phyloP scores from a whole-genome alignment of 106 monocot genomes.

The Amphibolis antarctica region DNA sequence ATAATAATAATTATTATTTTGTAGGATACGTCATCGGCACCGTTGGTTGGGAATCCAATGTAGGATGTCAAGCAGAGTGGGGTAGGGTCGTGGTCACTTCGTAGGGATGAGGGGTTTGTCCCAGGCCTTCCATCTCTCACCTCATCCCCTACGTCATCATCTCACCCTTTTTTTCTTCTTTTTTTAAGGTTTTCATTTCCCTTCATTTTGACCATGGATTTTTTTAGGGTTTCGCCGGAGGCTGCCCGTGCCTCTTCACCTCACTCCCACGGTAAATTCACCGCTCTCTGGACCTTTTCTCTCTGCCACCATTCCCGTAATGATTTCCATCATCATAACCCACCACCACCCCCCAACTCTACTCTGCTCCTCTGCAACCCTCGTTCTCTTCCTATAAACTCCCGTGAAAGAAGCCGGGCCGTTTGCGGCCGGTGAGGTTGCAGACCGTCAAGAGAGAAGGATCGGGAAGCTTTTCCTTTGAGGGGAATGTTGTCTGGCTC shows the following conservation, averaged over 20 bases:
- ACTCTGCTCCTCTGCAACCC: not conserved
- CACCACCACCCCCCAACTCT: not conserved
- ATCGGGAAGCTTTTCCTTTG: slow-evolving; percentile 9
- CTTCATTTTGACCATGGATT: not conserved
- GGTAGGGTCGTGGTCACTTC: not conserved
- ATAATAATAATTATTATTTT: too few species aligned
- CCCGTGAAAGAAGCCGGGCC: slow-evolving; percentile 3
- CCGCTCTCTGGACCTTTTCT: too few species aligned
- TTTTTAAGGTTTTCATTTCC: not conserved
- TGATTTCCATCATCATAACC: slow-evolving; percentile 7
- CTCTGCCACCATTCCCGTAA: too few species aligned
- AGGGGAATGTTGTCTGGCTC: slow-evolving; percentile 14
- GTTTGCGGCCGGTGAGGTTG: not conserved
- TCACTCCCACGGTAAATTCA: too few species aligned
- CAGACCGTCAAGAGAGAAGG: not conserved
- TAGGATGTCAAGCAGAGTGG: not conserved
- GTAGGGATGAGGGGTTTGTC: too few species aligned
- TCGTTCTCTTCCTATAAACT: not conserved
- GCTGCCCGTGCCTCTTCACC: too few species aligned
- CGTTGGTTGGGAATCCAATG: not conserved
- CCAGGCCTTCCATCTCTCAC: not conserved
- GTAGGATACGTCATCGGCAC: too few species aligned
- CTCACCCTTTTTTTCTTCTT: not conserved
- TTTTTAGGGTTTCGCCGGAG: too few species aligned
- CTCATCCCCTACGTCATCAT: too few species aligned